phyloP scores from a whole-genome alignment of 2,329 filamentous ascomycete species.

The Fusarium sp. region DNA sequence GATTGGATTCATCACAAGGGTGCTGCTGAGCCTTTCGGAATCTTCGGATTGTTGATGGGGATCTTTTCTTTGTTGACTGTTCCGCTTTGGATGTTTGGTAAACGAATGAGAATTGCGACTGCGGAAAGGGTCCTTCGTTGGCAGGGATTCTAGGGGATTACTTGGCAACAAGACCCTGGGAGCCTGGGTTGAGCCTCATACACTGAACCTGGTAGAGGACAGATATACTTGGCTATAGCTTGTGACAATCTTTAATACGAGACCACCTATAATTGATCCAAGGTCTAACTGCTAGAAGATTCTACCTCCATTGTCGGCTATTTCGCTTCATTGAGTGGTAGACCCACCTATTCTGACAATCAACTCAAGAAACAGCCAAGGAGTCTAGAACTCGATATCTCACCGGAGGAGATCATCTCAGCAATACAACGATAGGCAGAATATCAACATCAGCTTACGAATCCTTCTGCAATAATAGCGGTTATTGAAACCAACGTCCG shows the following conservation, averaged over 20 bases:
- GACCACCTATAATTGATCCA: neutral
- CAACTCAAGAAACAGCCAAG: neutral
- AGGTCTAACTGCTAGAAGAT: neutral
- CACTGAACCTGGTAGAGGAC: neutral
- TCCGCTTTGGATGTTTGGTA: slow-evolving; percentile 51
- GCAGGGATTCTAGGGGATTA: slow-evolving; percentile 5
- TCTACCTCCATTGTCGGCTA: neutral
- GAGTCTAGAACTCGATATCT: neutral
- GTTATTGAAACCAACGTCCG: neutral
- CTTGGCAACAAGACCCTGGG: neutral
- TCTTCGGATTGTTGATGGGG: slow-evolving; percentile 44
- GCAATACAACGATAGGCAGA: neutral
- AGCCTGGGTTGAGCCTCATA: neutral
- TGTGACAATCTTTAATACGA: neutral
- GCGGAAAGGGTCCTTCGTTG: slow-evolving; percentile 15
- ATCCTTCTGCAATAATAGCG: neutral
- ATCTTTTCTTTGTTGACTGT: slow-evolving; percentile 54
- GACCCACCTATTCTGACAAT: neutral
- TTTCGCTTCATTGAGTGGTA: neutral
- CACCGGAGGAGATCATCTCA: neutral
- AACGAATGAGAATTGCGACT: slow-evolving; percentile 53
- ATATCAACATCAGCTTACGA: neutral
- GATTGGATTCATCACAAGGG: slow-evolving; percentile 59
- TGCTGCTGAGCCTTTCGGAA: slow-evolving; percentile 61
- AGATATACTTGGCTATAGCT: neutral